A percentile compares a stretch with the other conserved stretches of the same genome.
Evolutionary conservation across 192 early-diverging fungal species (phyloP).

Genomic region (Podila verticillata): DNA sequence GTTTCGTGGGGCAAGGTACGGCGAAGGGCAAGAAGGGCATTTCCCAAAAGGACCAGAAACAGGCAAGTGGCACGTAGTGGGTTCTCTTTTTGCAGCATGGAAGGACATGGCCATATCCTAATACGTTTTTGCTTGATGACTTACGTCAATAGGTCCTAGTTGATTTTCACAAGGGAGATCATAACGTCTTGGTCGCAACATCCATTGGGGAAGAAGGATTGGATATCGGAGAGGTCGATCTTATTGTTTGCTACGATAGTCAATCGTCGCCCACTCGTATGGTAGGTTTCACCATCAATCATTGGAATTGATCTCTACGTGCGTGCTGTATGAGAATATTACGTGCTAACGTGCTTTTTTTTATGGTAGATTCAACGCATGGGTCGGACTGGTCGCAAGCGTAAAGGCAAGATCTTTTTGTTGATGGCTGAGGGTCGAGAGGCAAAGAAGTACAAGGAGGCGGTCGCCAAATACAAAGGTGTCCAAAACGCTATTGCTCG

Average conservation of each 20-base stretch:
- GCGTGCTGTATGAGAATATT: too few species aligned
- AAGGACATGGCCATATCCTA: neutral
- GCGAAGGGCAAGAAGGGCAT: conserved; percentile 73
- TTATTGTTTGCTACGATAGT: conserved; percentile 91
- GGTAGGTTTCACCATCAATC: conserved; percentile 40
- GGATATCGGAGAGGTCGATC: conserved; percentile 95
- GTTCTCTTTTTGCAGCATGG: too few species aligned
- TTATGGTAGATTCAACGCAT: conserved; percentile 67
- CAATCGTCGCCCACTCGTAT: conserved; percentile 81
- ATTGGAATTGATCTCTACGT: too few species aligned
- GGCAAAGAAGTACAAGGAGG: conserved; percentile 62
- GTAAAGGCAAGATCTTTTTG: conserved; percentile 70
- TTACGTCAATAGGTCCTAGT: conserved; percentile 62
- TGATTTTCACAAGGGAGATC: conserved; percentile 78
- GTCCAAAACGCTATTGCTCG: conserved; percentile 73
- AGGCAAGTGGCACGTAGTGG: conserved; percentile 49
- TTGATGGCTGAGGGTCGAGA: conserved; percentile 77
- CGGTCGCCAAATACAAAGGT: conserved; percentile 66
- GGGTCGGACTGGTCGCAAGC: conserved; percentile 84
- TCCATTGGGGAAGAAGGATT: conserved; percentile 96
- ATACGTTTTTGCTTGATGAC: neutral
- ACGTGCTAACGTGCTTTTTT: neutral
- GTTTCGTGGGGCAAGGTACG: conserved; percentile 85
- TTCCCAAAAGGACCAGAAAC: conserved; percentile 87
- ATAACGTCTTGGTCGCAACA: conserved; percentile 90